phyloP scores from a whole-genome alignment of 2,329 filamentous ascomycete species.

The Penicillium sp. region DNA sequence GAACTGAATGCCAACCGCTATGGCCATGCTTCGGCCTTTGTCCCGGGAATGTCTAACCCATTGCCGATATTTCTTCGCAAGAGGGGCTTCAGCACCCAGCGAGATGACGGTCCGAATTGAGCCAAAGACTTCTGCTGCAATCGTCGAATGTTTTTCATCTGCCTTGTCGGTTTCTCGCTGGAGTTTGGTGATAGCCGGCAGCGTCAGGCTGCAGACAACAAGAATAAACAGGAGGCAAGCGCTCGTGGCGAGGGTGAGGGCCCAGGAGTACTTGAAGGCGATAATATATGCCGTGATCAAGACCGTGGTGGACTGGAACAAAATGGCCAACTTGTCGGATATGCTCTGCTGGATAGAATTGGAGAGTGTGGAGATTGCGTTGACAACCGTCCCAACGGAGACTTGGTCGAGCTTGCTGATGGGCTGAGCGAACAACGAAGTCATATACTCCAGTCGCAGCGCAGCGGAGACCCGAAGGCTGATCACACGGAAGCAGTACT shows the following conservation, averaged over 20 bases:
- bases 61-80: background rate
- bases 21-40: background rate
- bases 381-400: constrained; percentile 53
- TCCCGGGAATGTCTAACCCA: background rate
- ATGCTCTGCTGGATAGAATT: constrained; percentile 58
- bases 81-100: background rate
- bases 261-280: background rate
- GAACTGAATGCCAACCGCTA: background rate
- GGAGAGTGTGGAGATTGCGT: constrained; percentile 54
- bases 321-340: constrained; percentile 53
- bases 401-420: constrained; percentile 50
- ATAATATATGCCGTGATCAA: background rate
- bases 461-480: background rate
- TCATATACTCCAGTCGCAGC: background rate
- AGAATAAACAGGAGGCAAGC: background rate
- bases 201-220: background rate
- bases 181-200: background rate
- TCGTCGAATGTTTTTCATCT: background rate
- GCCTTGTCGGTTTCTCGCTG: background rate
- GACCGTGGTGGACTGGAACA: constrained; percentile 37
- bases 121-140: background rate
- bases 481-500: background rate
- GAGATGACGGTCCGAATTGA: background rate
- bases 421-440: background rate
- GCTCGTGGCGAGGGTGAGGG: background rate